These are phyloP conservation scores for Avicennia marina DNA, from an alignment of 257 asterid species.

Conservation along the genomic window DNA sequence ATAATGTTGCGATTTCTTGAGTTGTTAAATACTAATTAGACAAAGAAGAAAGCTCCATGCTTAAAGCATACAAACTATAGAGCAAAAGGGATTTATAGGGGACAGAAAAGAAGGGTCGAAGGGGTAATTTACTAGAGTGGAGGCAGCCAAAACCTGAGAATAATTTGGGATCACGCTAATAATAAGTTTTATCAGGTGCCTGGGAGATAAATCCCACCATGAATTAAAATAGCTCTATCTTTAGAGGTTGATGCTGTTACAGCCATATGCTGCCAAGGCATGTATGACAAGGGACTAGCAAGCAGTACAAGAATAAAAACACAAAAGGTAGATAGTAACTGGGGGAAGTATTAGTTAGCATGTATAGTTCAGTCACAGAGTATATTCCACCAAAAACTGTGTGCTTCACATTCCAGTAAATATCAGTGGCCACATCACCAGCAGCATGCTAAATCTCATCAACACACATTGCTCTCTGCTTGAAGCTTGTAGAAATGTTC, in stretches of 20 bases:
- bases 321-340: slow-evolving; percentile 32
- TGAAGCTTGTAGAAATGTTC: slow-evolving; percentile 76
- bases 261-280: background rate
- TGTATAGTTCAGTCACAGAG: slow-evolving; percentile 77
- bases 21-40: slow-evolving; percentile 1
- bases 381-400: slow-evolving; percentile 87
- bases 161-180: background rate
- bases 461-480: slow-evolving; percentile 87
- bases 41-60: background rate
- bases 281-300: background rate
- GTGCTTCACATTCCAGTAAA: slow-evolving; percentile 82
- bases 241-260: background rate
- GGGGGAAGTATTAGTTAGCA: slow-evolving; percentile 87
- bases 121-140: background rate
- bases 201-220: background rate
- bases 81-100: background rate
- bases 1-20: too few relatives aligned
- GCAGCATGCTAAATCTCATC: slow-evolving; percentile 96
- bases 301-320: too few relatives aligned
- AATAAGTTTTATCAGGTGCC: background rate
- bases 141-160: background rate
- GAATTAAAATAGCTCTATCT: background rate
- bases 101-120: slow-evolving; percentile 3
- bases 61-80: slow-evolving; percentile 4
- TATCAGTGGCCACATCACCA: slow-evolving; percentile 63